These are phyloP conservation scores for Lachancea sp. DNA, from an alignment of 805 yeast genomes.

Conservation along the genomic window DNA sequence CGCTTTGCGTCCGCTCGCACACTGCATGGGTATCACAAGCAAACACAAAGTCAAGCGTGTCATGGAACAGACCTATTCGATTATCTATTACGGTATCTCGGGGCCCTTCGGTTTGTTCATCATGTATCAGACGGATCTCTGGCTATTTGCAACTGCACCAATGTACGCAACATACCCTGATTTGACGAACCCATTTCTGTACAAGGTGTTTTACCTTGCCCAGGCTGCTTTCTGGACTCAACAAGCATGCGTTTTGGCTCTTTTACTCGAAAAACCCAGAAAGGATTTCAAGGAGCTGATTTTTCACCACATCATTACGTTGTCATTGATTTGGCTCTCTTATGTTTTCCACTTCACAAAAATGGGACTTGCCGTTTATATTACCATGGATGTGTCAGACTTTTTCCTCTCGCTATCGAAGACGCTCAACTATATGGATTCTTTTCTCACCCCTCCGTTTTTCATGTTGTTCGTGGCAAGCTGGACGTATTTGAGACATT, in stretches of 20 bases:
- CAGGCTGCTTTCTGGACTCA: conserved; percentile 99
- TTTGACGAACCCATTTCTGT: conserved; percentile 55
- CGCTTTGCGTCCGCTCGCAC: conserved; percentile 68
- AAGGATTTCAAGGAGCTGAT: conserved; percentile 88
- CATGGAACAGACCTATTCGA: conserved; percentile 87
- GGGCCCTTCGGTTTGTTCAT: conserved; percentile 88
- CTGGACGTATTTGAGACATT: conserved; percentile 91
- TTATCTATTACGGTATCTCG: conserved; percentile 69
- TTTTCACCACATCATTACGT: conserved; percentile 88
- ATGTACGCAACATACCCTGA: conserved; percentile 85
- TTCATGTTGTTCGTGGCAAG: conserved; percentile 58
- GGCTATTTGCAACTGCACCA: conserved; percentile 82
- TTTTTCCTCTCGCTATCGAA: conserved; percentile 80
- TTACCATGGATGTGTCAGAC: conserved; percentile 96
- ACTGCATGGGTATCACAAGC: conserved; percentile 36
- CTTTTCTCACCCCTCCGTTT: conserved; percentile 54
- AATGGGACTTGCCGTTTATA: conserved; percentile 86
- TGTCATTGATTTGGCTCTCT: conserved; percentile 76
- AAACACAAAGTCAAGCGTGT: conserved; percentile 63
- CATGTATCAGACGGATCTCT: conserved; percentile 75
- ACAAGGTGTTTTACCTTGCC: conserved; percentile 77
- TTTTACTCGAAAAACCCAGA: conserved; percentile 91
- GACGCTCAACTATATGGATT: conserved; percentile 78
- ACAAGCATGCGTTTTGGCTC: conserved; percentile 74
- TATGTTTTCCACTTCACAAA: conserved; percentile 94